Evolutionary conservation across 2,329 filamentous ascomycete genomes (phyloP).

Genomic region (Nemania sp.): DNA sequence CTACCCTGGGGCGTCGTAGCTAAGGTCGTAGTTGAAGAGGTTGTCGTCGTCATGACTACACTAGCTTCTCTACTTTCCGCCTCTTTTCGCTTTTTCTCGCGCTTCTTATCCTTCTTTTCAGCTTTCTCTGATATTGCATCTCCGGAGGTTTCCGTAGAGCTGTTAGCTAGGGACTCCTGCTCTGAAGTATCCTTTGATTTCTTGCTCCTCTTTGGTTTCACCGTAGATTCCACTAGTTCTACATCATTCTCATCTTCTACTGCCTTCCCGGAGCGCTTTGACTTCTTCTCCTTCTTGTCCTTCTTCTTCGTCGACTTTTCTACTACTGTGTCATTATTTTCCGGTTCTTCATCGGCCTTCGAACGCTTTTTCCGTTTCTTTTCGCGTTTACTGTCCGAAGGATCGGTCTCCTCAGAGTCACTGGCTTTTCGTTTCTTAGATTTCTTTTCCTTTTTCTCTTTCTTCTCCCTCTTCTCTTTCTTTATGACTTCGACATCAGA

Average conservation of each 20-base stretch:
- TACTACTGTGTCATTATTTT: slow-evolving; percentile 42
- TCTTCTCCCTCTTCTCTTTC: slow-evolving; percentile 49
- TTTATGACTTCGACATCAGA: slow-evolving; percentile 45
- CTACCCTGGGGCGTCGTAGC: slow-evolving; percentile 50
- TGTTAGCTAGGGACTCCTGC: slow-evolving; percentile 47
- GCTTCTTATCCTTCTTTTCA: slow-evolving; percentile 60
- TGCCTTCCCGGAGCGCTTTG: slow-evolving; percentile 48
- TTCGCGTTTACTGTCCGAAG: slow-evolving; percentile 52
- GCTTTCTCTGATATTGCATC: slow-evolving; percentile 54
- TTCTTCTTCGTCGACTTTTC: slow-evolving; percentile 47
- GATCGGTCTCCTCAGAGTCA: slow-evolving; percentile 49
- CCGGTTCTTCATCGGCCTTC: slow-evolving; percentile 35
- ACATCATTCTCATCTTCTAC: slow-evolving; percentile 39
- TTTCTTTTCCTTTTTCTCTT: slow-evolving; percentile 57
- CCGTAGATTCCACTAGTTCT: slow-evolving; percentile 24
- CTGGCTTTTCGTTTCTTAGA: slow-evolving; percentile 58
- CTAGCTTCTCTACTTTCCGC: slow-evolving; percentile 52
- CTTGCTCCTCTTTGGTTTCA: slow-evolving; percentile 48
- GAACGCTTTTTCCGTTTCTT: slow-evolving; percentile 56
- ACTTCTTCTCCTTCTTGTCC: slow-evolving; percentile 48
- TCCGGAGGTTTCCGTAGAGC: slow-evolving; percentile 41
- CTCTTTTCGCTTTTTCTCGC: slow-evolving; percentile 57
- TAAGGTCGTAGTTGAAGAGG: slow-evolving; percentile 41
- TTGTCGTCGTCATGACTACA: slow-evolving; percentile 40
- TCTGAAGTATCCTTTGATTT: slow-evolving; percentile 52